These are phyloP conservation scores for Aphanocladium album DNA, from an alignment of 2,329 filamentous ascomycete genomes.

Conservation along the genomic window DNA sequence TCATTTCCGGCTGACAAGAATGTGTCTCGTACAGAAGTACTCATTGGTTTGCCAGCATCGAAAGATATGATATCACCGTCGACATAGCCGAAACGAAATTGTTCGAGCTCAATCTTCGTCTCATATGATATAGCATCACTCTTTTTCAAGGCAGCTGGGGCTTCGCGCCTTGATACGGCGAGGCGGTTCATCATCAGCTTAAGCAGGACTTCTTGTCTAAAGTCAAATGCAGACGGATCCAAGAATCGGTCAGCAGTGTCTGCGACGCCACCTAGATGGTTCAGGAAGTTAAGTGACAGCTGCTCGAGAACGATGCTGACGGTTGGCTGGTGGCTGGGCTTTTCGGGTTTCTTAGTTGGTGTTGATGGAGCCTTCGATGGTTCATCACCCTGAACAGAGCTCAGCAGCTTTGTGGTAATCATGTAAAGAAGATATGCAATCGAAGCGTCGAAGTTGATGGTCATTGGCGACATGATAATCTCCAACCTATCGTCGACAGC, in stretches of 20 bases:
- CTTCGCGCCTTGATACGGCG: neutral
- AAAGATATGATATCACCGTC: constrained; percentile 61
- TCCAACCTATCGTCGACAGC: constrained; percentile 37
- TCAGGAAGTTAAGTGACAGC: constrained; percentile 51
- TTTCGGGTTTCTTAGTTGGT: constrained; percentile 24
- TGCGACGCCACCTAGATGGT: constrained; percentile 47
- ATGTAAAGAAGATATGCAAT: constrained; percentile 51
- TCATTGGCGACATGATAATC: constrained; percentile 46
- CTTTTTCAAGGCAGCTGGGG: neutral
- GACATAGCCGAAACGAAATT: constrained; percentile 58
- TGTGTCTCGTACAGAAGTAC: constrained; percentile 53
- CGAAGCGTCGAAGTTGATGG: constrained; percentile 51
- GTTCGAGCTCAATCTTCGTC: constrained; percentile 45
- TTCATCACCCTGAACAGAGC: constrained; percentile 32
- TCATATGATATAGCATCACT: constrained; percentile 13
- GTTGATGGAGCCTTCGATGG: constrained; percentile 10
- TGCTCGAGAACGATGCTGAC: constrained; percentile 43
- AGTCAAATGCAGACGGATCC: constrained; percentile 34
- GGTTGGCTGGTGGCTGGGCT: neutral
- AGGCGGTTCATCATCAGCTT: constrained; percentile 13
- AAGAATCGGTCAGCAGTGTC: constrained; percentile 44
- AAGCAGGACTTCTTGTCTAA: constrained; percentile 26
- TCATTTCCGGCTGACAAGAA: constrained; percentile 55
- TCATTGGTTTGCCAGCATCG: constrained; percentile 52
- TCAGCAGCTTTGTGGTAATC: constrained; percentile 45